These are phyloP conservation scores for Ilyonectria mors-panacis DNA, from an alignment of 2,329 filamentous ascomycete genomes.

Conservation along the genomic window DNA sequence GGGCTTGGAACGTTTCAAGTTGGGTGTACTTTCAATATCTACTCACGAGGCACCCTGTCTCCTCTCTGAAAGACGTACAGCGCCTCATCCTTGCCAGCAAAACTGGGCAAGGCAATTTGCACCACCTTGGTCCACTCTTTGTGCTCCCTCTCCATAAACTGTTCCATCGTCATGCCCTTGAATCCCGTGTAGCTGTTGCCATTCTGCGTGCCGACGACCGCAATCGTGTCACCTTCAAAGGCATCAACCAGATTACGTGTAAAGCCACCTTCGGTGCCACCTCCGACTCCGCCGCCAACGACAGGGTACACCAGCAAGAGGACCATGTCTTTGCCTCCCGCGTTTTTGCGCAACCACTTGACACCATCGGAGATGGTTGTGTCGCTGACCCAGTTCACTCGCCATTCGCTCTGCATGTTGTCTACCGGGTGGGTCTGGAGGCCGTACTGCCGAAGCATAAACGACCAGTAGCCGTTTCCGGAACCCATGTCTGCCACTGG, in stretches of 20 bases:
- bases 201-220: conserved; percentile 84
- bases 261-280: conserved; percentile 75
- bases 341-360: conserved; percentile 67
- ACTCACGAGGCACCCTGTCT: conserved; percentile 52
- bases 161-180: conserved; percentile 72
- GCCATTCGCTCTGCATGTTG: conserved; percentile 77
- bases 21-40: conserved; percentile 18
- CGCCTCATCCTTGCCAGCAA: conserved; percentile 83
- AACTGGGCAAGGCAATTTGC: conserved; percentile 79
- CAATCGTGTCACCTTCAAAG: conserved; percentile 75
- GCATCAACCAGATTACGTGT: conserved; percentile 73
- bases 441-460: conserved; percentile 75
- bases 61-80: conserved; percentile 76
- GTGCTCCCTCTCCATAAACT: conserved; percentile 74
- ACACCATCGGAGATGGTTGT: conserved; percentile 74
- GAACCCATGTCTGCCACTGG: conserved; percentile 77
- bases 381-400: conserved; percentile 78
- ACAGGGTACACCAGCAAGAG: conserved; percentile 82
- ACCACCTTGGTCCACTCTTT: conserved; percentile 71
- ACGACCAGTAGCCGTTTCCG: conserved; percentile 84
- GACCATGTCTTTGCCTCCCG: conserved; percentile 68
- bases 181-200: conserved; percentile 82
- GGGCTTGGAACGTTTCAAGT: background rate
- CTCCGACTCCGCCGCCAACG: conserved; percentile 75
- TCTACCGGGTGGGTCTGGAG: conserved; percentile 73